phyloP scores from a whole-genome alignment of 2,329 filamentous ascomycete genomes.

The Akanthomyces uredinophilus region DNA sequence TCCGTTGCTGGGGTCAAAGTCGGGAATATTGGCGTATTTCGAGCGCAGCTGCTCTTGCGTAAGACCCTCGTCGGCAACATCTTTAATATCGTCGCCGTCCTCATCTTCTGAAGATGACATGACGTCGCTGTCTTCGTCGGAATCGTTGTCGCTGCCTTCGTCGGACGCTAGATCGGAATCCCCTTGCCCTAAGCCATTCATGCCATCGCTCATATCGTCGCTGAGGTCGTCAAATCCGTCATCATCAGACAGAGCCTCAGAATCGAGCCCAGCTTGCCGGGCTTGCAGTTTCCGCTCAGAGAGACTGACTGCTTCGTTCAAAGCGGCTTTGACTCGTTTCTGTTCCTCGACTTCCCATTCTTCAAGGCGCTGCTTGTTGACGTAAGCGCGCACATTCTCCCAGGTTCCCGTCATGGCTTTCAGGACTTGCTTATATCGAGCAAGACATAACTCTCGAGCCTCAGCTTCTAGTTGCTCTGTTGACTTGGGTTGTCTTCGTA shows the following conservation, averaged over 20 bases:
- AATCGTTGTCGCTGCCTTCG: conserved; percentile 33
- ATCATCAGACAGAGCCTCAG: conserved; percentile 43
- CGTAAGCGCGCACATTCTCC: conserved; percentile 58
- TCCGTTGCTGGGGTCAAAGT: conserved; percentile 23
- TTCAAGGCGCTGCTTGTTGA: conserved; percentile 54
- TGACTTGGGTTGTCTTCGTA: conserved; percentile 66
- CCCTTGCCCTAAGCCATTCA: conserved; percentile 23
- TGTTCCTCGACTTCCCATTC: conserved; percentile 64
- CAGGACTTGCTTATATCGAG: conserved; percentile 67
- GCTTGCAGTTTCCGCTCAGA: conserved; percentile 65
- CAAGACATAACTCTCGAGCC: conserved; percentile 60
- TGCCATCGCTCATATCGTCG: conserved; percentile 38
- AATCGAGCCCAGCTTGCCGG: conserved; percentile 49
- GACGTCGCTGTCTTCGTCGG: conserved; percentile 41
- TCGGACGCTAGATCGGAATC: conserved; percentile 31
- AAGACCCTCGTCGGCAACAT: conserved; percentile 56
- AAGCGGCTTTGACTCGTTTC: conserved; percentile 58
- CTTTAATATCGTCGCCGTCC: conserved; percentile 41
- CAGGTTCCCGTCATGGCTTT: conserved; percentile 52
- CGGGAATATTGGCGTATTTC: conserved; percentile 64
- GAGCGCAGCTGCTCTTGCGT: conserved; percentile 63
- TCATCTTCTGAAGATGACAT: conserved; percentile 56
- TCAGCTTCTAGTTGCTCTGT: conserved; percentile 79
- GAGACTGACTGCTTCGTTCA: conserved; percentile 68
- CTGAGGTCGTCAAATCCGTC: conserved; percentile 43